Base-by-base conservation (phyloP, 1,284 basidiomycete genomes). In the Earliella scabrosa region DNA sequence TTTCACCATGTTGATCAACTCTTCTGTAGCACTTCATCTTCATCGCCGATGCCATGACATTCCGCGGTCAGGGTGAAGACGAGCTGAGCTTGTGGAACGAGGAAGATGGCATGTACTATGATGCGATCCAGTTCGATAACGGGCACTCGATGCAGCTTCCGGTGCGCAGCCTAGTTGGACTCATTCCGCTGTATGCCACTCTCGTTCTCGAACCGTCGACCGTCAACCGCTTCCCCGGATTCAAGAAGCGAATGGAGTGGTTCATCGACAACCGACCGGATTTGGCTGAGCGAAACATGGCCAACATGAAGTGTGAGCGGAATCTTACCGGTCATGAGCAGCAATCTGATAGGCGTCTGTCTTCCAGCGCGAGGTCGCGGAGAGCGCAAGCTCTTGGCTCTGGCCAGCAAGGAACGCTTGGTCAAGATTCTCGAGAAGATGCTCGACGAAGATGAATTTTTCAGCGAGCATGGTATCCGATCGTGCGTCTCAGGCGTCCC, bases 181-280 rank as follows among this genome's bases (percentile, higher is more conserved):
- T 99, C 54, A 98, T 98, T 63, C 97, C 97, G 5, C 82, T 98
- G 21, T 98, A 97, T 72, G 96, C 92, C 2, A 98, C 95, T 0
- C 79, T 98, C 38, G 95, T 97, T 2, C 81, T 99, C 36, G 97
- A 99, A 72, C 96, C 97, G 1, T 77, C 86, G 9, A 86, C 89
- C 14, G 83, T 98, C 66, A 94, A 94, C 69, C 85, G 90, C 31
- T 92, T 98, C 79, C 95, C 95, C 11, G 95, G 95, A 5, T 99
- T 99, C 82, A 98, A 93, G 79, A 98, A 98, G 76, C 86, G 97
- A 44, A 87, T 99, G 85, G 93, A 99, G 65, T 98, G 97, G 97
- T 99, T 98, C 77, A 86, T 98, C 55, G 88, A 97, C 68, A 93
- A 98, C 74, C 79, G 96, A 24, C 87, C 92, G 1, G 93, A 90